Evolutionary conservation across 495 filamentous ascomycete species (phyloP).

Genomic region (Parathielavia appendiculata): DNA sequence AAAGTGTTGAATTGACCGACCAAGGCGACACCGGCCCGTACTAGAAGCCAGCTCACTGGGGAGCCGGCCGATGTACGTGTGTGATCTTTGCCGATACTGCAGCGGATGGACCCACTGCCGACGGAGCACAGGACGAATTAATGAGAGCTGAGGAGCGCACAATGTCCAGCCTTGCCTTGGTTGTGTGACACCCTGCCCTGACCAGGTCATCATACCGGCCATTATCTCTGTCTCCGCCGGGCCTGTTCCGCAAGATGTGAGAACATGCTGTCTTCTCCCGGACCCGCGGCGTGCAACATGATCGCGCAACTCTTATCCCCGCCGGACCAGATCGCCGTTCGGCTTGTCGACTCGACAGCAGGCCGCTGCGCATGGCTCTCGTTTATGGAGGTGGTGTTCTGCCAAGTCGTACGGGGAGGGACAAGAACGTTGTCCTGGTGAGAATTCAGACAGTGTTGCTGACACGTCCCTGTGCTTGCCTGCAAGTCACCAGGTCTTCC

Average conservation of each 20-base stretch:
- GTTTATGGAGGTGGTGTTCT: not conserved
- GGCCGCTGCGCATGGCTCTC: not conserved
- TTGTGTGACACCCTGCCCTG: slow-evolving; percentile 15
- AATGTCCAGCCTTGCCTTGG: slow-evolving; percentile 13
- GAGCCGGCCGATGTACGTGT: slow-evolving; percentile 14
- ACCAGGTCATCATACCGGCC: slow-evolving; percentile 18
- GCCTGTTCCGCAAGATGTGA: slow-evolving; percentile 13
- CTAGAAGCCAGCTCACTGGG: slow-evolving; percentile 6
- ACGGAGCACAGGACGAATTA: slow-evolving; percentile 14
- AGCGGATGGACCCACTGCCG: slow-evolving; percentile 14
- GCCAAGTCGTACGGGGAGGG: not conserved
- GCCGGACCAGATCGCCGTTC: slow-evolving; percentile 16
- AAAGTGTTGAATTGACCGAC: slow-evolving; percentile 5
- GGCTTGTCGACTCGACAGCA: slow-evolving; percentile 9
- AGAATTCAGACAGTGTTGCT: not conserved
- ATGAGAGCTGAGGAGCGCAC: slow-evolving; percentile 12
- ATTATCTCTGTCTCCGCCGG: slow-evolving; percentile 19
- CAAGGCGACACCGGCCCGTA: slow-evolving; percentile 15
- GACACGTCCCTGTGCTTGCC: slow-evolving; percentile 12
- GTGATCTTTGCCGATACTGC: slow-evolving; percentile 17
- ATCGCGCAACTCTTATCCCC: slow-evolving; percentile 16
- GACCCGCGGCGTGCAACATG: slow-evolving; percentile 21
- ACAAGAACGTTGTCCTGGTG: not conserved
- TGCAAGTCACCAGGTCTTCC: not conserved
- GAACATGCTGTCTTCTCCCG: slow-evolving; percentile 19